Percentiles rank a stretch among this genome's conserved stretches.
Evolutionary conservation across 75 land plant species (phyloP).

Genomic region (Picea glauca): DNA sequence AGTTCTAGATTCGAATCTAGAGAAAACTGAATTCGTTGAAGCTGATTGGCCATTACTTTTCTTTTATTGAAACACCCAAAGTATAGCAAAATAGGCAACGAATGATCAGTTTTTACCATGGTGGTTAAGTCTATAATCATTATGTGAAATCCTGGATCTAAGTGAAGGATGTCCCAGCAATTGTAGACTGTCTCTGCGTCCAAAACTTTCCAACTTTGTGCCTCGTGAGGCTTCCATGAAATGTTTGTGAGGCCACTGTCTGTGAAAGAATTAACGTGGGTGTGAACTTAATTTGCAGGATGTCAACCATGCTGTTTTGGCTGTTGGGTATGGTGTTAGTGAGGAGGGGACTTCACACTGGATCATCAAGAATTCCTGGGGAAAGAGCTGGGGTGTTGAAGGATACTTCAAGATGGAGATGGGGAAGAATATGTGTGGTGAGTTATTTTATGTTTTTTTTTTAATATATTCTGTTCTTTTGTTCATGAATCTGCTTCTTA

Average conservation of each 20-base stretch:
- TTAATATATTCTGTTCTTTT: too few species aligned
- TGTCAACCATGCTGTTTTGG: constrained; percentile 50
- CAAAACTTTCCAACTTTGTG: background rate
- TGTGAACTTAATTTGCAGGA: constrained; percentile 42
- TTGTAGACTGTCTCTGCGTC: too few species aligned
- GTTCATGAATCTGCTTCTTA: too few species aligned
- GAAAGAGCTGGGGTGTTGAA: constrained; percentile 24
- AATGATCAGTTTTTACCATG: too few species aligned
- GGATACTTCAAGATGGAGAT: constrained; percentile 32
- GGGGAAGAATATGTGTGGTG: constrained; percentile 97
- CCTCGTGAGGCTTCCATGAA: background rate
- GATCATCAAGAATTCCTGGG: constrained; percentile 41
- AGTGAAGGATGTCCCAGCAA: too few species aligned
- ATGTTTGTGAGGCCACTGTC: background rate
- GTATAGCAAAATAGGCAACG: too few species aligned
- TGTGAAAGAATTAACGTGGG: background rate
- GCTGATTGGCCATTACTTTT: background rate
- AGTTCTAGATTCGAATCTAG: background rate
- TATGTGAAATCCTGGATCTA: too few species aligned
- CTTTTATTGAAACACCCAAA: background rate
- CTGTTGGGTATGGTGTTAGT: constrained; percentile 28
- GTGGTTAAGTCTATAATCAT: too few species aligned
- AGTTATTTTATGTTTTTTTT: constrained; percentile 16
- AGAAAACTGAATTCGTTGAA: background rate
- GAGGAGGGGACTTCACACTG: constrained; percentile 19